Base-by-base conservation (phyloP, 1,284 basidiomycete genomes). In the Fomitopsis betulina region DNA sequence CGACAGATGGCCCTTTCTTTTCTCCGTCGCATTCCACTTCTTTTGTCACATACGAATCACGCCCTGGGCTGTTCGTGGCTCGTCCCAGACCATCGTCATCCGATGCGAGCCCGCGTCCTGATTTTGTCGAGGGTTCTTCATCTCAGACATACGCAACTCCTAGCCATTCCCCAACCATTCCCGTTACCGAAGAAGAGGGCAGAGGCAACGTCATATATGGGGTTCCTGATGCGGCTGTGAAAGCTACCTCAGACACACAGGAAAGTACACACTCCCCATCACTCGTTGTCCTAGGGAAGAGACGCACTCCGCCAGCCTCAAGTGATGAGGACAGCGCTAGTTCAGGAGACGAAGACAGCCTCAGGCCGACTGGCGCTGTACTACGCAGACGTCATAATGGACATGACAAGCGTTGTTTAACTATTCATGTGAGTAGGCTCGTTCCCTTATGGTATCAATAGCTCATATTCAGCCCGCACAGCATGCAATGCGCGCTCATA, bases 401-500 rank as follows among this genome's bases (percentile, higher is more conserved):
- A 50, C 85, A 85, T 60, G 86, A 88, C 67, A 82, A 68, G 47
- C 79, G 81, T 17, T 83, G 81, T 68, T 73, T 85, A 38, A 89
- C 86, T 0, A 81, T 89, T 39, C 83, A 89, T 67, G 87, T 86
- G 69, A 63, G 75, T 47, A 12, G 8, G 56, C 23, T 9, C 40
- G 40, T 40, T 33, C 30, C 23, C 42, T 40, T 21, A 25, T 33
- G 7, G 15, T n/a, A 58, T 58, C 38, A 25, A n/a, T 1, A 8
- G 13, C 32, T 61, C 47, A 51, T 47, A n/a, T 8, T 47, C 49
- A 52, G 1, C 4, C 39, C 8, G 9, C 12, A n/a, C 67, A 90
- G 88, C 81, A 86, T 63, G 87, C 87, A 0, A 83, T 90, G 76
- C 83, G 87, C 13, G 72, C 72, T 50, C 88, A 89, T 63, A 72